These are phyloP conservation scores for Fusarium chuoi DNA, from an alignment of 2,329 filamentous ascomycete genomes.

Conservation along the genomic window DNA sequence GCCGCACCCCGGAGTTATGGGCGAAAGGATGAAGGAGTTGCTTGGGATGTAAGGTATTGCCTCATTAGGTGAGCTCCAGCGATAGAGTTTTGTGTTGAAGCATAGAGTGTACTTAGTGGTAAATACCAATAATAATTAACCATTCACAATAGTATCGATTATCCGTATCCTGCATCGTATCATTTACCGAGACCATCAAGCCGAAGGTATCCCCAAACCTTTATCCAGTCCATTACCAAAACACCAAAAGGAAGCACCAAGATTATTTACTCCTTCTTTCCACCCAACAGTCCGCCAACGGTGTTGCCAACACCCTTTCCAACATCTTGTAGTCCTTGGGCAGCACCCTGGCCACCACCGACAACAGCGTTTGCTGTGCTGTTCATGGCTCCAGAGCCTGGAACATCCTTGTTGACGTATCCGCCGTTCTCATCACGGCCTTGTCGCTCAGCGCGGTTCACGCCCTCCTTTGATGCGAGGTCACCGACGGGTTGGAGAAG, in stretches of 20 bases:
- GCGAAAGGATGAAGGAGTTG: slow-evolving; percentile 48
- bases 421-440: slow-evolving; percentile 70
- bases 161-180: background rate
- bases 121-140: slow-evolving; percentile 3
- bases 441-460: slow-evolving; percentile 72
- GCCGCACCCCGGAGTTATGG: slow-evolving; percentile 53
- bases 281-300: slow-evolving; percentile 51
- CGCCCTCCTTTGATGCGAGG: slow-evolving; percentile 68
- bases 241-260: slow-evolving; percentile 1
- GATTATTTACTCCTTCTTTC: slow-evolving; percentile 41
- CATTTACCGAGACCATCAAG: background rate
- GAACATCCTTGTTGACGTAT: slow-evolving; percentile 52
- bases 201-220: background rate
- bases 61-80: background rate
- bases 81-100: background rate
- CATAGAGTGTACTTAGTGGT: background rate
- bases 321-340: slow-evolving; percentile 45
- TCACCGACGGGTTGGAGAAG: slow-evolving; percentile 73
- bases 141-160: background rate
- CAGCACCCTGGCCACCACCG: slow-evolving; percentile 48
- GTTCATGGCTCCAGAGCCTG: slow-evolving; percentile 44
- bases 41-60: slow-evolving; percentile 19
- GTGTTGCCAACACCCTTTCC: slow-evolving; percentile 24
- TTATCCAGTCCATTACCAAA: background rate
- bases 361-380: slow-evolving; percentile 42